Conservation (phyloP, 83 land plant genomes). For the Picea engelmannii region DNA sequence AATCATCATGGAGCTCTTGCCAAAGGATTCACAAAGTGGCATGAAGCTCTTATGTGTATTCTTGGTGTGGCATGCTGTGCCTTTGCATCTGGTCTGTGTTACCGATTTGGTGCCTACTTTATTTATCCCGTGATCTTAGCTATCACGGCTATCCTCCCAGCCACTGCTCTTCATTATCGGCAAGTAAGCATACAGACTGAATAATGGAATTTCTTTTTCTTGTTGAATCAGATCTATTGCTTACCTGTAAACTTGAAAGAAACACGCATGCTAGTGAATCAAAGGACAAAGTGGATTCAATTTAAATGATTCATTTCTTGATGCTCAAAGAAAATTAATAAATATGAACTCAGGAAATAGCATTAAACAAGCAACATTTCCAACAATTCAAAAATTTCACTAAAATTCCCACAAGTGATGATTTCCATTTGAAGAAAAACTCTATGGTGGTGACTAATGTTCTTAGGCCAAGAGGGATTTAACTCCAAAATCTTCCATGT, state of each 20-base stretch:
- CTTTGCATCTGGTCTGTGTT: constrained; percentile 72
- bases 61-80: constrained; percentile 60
- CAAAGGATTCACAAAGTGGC: constrained; percentile 48
- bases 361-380: background rate
- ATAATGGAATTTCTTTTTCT: background rate
- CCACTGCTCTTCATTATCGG: constrained; percentile 52
- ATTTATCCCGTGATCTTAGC: constrained; percentile 42
- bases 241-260: background rate
- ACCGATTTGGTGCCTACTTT: constrained; percentile 48
- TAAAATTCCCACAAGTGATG: too few species aligned
- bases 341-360: background rate
- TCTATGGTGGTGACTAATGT: background rate
- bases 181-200: constrained; percentile 56
- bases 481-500: background rate
- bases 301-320: background rate
- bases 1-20: constrained; percentile 22
- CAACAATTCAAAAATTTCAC: too few species aligned
- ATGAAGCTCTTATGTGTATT: constrained; percentile 72
- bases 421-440: background rate
- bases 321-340: too few species aligned
- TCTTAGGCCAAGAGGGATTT: background rate
- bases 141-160: constrained; percentile 41
- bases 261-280: background rate
- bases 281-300: background rate
- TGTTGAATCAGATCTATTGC: background rate